Percentiles rank a stretch among this genome's conserved stretches.
Evolutionary conservation across 805 yeast species (phyloP).

Genomic region (Maudiozyma serrabonitensis): DNA sequence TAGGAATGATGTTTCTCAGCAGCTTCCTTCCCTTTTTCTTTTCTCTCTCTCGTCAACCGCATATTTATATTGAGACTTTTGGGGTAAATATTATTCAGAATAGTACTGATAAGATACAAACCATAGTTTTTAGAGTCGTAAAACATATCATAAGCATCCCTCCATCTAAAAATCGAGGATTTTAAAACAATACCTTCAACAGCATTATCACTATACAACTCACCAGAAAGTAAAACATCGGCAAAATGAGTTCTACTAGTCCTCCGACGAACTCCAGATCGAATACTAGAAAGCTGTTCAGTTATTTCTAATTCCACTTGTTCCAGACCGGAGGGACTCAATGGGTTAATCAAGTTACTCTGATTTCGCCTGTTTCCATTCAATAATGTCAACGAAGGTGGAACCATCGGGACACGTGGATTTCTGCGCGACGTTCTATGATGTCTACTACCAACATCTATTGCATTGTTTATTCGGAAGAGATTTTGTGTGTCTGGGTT

Average conservation of each 20-base stretch:
- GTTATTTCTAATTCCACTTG: conserved; percentile 26
- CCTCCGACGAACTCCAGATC: conserved; percentile 20
- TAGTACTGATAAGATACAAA: conserved; percentile 31
- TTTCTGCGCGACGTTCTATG: conserved; percentile 16
- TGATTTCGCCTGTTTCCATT: conserved; percentile 22
- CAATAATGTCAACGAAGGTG: conserved; percentile 23
- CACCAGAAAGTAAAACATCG: conserved; percentile 25
- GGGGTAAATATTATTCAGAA: conserved; percentile 40
- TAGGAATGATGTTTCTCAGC: no score
- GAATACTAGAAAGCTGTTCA: conserved; percentile 18
- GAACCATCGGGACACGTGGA: conserved; percentile 15
- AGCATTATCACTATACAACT: conserved; percentile 24
- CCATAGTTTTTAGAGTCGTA: conserved; percentile 34
- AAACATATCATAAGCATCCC: conserved; percentile 43
- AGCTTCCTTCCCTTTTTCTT: no score
- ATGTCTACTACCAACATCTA: conserved; percentile 7
- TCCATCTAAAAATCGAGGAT: conserved; percentile 63
- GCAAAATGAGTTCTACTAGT: conserved; percentile 21
- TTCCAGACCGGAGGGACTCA: conserved; percentile 28
- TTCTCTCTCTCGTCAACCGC: conserved; percentile 22
- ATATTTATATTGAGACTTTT: conserved; percentile 36
- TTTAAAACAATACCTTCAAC: conserved; percentile 25
- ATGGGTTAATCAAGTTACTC: conserved; percentile 25
- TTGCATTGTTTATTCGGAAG: conserved; percentile 20
- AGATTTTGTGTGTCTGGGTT: conserved; percentile 20